A percentile compares a stretch with the other conserved stretches of the same genome.
phyloP scores from a whole-genome alignment of 441 rosid species.

The Populus hybrid region DNA sequence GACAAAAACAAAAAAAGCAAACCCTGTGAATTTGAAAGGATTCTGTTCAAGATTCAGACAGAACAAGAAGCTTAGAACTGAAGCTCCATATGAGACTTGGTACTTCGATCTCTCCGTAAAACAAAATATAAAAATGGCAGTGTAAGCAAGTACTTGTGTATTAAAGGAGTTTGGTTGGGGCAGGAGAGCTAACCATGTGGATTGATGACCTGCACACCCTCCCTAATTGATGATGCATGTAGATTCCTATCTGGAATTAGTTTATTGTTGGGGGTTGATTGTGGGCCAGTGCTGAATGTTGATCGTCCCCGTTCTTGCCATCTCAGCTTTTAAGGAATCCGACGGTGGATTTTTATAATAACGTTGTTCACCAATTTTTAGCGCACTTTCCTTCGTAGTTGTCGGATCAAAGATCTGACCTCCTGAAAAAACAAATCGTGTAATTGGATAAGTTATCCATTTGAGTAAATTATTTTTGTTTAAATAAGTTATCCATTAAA shows the following conservation, averaged over 20 bases:
- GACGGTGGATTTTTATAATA: background rate
- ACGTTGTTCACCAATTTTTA: background rate
- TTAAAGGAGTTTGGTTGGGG: constrained; percentile 38
- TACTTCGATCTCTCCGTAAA: background rate
- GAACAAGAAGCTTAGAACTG: background rate
- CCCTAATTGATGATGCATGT: background rate
- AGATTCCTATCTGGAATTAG: background rate
- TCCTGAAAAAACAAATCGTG: no score
- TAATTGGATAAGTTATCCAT: no score
- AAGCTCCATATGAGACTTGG: background rate
- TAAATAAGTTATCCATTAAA: no score
- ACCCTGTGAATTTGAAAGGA: constrained; percentile 4
- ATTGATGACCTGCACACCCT: constrained; percentile 16
- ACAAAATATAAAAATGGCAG: background rate
- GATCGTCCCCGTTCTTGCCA: background rate
- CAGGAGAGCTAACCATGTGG: constrained; percentile 31
- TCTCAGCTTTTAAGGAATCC: background rate
- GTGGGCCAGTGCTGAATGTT: background rate
- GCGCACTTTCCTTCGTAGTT: background rate
- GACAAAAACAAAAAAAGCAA: background rate
- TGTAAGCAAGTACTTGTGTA: constrained; percentile 5
- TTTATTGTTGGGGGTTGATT: background rate
- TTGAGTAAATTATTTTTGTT: no score
- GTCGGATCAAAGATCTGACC: no score
- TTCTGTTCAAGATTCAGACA: background rate